These are phyloP conservation scores for Otatea glauca DNA, from an alignment of 176 grass and related monocot genomes.

Conservation along the genomic window DNA sequence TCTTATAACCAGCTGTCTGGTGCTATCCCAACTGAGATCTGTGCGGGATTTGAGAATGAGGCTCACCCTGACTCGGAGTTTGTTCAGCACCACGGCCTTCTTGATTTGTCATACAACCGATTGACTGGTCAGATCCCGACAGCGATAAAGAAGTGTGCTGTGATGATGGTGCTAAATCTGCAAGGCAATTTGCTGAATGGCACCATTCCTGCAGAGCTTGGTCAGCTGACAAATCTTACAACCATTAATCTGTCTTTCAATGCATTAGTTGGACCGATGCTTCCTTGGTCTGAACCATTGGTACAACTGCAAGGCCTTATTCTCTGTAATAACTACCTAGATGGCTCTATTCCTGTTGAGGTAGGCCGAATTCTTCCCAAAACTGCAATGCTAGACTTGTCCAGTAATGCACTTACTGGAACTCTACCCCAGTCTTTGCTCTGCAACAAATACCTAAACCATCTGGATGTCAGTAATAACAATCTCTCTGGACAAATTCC, in stretches of 20 bases:
- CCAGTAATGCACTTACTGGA: conserved; percentile 73
- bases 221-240: conserved; percentile 70
- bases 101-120: conserved; percentile 86
- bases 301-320: conserved; percentile 79
- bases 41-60: conserved; percentile 69
- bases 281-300: conserved; percentile 58
- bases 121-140: conserved; percentile 75
- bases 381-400: conserved; percentile 73
- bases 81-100: conserved; percentile 86
- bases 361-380: conserved; percentile 72
- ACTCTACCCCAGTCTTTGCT: conserved; percentile 68
- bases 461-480: conserved; percentile 86
- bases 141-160: conserved; percentile 67
- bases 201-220: conserved; percentile 76
- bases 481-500: conserved; percentile 70
- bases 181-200: conserved; percentile 85
- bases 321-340: conserved; percentile 80
- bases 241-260: conserved; percentile 80
- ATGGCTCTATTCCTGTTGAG: conserved; percentile 66
- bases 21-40: conserved; percentile 74
- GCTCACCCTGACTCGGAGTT: conserved; percentile 88
- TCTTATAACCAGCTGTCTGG: conserved; percentile 80
- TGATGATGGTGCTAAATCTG: conserved; percentile 68
- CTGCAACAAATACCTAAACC: conserved; percentile 54
- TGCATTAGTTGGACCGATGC: conserved; percentile 62